Evolutionary conservation across 495 filamentous ascomycete genomes (phyloP), one percentile per base, ranked within the genome.

Genomic region (Usnea hakonensis): DNA sequence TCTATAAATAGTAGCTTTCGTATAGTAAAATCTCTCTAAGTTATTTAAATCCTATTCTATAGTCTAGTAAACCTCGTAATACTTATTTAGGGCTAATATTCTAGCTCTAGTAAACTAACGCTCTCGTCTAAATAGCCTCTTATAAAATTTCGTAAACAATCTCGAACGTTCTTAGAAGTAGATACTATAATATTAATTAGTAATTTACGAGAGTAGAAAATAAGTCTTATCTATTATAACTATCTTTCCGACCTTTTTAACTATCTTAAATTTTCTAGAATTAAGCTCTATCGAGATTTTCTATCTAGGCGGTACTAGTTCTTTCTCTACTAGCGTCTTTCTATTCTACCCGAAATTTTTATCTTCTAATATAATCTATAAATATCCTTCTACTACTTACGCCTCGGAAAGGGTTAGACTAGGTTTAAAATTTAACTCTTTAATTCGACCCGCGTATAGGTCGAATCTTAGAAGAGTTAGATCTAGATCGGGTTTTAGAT

Each of bases 151-250:
- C n/a, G 35, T 14, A 57, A 57, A 21, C 40, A 1, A 57, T 41
- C 55, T 57, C 35, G 55, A 57, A 57, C 40, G 37, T 57, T 36
- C 55, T 57, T 10, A 36, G 55, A 57, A 40, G n/a, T 14, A 57
- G 55, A 57, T 28, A 57, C 35, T 40, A 26, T 36, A 16, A 38
- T 57, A 26, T 57, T 26, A 21, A 57, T 57, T 14, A 57, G 35
- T 57, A 57, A 57, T 7, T 57, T 19, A 57, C 40, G 8, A 57
- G 11, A 2, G n/a, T 57, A 16, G n/a, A 26, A 9, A 57, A 40
- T 21, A 28, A 57, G 55, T 33, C 58, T 60, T 60, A 53, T 35
- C 58, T 17, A 35, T 60, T 7, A 60, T 23, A 46, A 60, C 43
- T 32, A 60, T 60, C 23, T 60, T 21, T n/a, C 32, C 58, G 30